Conservation (phyloP, 768 basidiomycete species). For the Calocybe gangraenosa region DNA sequence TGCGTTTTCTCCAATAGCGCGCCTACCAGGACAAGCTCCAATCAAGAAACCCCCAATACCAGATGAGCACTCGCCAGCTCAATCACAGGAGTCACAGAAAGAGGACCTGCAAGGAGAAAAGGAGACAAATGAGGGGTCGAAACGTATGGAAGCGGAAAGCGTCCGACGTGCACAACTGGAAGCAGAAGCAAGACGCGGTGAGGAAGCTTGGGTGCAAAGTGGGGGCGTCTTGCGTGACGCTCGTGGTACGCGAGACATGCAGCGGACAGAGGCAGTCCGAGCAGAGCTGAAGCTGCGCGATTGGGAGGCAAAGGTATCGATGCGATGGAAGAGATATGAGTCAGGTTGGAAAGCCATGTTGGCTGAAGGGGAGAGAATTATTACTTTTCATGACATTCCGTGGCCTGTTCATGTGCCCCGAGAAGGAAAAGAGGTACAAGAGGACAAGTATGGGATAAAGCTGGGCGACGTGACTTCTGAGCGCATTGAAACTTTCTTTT, state of each 20-base stretch:
- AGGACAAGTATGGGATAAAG: conserved; percentile 5
- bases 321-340: conserved; percentile 54
- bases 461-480: conserved; percentile 31
- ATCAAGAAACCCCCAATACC: too few relatives aligned
- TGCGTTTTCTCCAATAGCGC: conserved; percentile 5
- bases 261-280: conserved; percentile 44
- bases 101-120: not conserved
- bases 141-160: not conserved
- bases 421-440: not conserved
- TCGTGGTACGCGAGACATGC: conserved; percentile 43
- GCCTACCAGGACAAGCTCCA: too few relatives aligned
- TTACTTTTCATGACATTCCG: conserved; percentile 50
- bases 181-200: conserved; percentile 41
- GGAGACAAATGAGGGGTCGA: not conserved
- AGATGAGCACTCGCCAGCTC: too few relatives aligned
- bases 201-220: conserved; percentile 57
- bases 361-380: conserved; percentile 16
- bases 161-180: conserved; percentile 7
- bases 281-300: conserved; percentile 43
- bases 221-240: conserved; percentile 53
- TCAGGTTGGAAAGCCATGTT: conserved; percentile 41
- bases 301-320: conserved; percentile 31
- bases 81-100: too few relatives aligned
- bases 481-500: conserved; percentile 46
- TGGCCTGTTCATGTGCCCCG: conserved; percentile 46